These are phyloP conservation scores for Cicer judaicum DNA, from an alignment of 306 rosid genomes.

Conservation along the genomic window DNA sequence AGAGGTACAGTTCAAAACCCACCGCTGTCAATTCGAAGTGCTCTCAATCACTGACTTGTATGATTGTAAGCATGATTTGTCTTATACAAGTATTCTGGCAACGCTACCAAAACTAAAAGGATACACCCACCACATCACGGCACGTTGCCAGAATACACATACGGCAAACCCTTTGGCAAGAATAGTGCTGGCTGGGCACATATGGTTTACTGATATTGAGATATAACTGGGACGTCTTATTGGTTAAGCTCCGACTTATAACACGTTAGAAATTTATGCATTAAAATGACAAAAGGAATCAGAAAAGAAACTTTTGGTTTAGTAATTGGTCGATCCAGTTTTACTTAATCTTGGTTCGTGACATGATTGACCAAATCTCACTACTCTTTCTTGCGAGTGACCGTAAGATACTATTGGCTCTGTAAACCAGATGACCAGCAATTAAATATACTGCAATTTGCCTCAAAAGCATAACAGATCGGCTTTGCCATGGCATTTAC, in stretches of 20 bases:
- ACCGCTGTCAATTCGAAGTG: constrained; percentile 67
- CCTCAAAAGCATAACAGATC: no score
- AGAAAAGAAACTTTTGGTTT: constrained; percentile 27
- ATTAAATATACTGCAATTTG: no score
- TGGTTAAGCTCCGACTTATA: constrained; percentile 36
- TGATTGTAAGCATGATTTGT: constrained; percentile 34
- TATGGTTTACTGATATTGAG: constrained; percentile 31
- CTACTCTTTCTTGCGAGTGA: no score
- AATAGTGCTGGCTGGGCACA: constrained; percentile 19
- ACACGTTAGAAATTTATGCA: constrained; percentile 50
- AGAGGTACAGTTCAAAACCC: constrained; percentile 55
- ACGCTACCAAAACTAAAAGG: constrained; percentile 15
- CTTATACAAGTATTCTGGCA: constrained; percentile 40
- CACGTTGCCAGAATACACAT: constrained; percentile 27
- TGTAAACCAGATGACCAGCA: no score
- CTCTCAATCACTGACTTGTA: constrained; percentile 57
- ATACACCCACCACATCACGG: constrained; percentile 37
- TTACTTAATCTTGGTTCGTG: not conserved
- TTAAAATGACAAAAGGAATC: constrained; percentile 12
- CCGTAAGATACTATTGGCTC: no score
- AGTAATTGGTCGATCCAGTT: not conserved
- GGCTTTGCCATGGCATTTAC: no score
- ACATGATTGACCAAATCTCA: not conserved
- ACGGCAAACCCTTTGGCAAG: constrained; percentile 11
- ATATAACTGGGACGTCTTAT: constrained; percentile 32